phyloP scores from a whole-genome alignment of 345 rosid species.

The Iberis pinnata region DNA sequence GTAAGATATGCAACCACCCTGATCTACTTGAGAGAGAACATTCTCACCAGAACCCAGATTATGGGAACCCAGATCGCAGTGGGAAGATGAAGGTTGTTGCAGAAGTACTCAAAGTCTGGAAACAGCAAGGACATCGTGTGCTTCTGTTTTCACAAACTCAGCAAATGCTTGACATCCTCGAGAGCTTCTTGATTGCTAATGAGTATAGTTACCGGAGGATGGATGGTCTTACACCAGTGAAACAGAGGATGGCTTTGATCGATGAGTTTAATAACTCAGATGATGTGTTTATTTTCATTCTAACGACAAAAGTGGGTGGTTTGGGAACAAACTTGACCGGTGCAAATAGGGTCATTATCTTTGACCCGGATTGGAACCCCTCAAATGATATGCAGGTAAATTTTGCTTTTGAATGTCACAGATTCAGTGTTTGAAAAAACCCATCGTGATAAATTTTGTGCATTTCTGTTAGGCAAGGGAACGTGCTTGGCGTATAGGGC shows the following conservation, averaged over 20 bases:
- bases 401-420: constrained; percentile 6
- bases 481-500: constrained; percentile 99
- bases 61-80: constrained; percentile 88
- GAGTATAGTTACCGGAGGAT: constrained; percentile 79
- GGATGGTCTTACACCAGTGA: constrained; percentile 90
- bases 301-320: constrained; percentile 96
- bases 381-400: constrained; percentile 93
- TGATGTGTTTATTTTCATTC: constrained; percentile 71
- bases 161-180: constrained; percentile 96
- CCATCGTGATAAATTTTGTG: not conserved
- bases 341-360: constrained; percentile 90
- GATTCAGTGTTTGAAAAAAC: not conserved
- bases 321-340: constrained; percentile 95
- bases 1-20: constrained; percentile 97
- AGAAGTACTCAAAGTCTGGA: constrained; percentile 82
- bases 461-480: constrained; percentile 73
- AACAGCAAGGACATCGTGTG: constrained; percentile 83
- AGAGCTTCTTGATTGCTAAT: constrained; percentile 55
- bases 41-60: constrained; percentile 62
- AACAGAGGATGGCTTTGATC: constrained; percentile 92
- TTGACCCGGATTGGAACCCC: constrained; percentile 99
- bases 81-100: constrained; percentile 91
- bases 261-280: constrained; percentile 76
- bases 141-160: constrained; percentile 92
- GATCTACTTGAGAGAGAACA: constrained; percentile 97